phyloP scores from a whole-genome alignment of 495 filamentous ascomycete species.

The Penicillium longicatenatum region DNA sequence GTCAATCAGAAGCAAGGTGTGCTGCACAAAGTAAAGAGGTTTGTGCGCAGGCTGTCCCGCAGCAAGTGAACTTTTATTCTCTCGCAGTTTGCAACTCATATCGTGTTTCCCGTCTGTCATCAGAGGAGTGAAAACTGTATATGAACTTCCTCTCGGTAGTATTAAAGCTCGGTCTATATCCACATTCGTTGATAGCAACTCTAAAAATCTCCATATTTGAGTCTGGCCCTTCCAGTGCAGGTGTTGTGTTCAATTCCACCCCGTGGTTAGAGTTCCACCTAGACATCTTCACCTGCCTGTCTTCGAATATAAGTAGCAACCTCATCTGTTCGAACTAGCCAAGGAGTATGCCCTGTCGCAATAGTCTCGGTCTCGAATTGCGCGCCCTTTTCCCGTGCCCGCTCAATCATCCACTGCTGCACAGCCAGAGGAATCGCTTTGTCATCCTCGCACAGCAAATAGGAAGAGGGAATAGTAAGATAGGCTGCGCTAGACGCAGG shows the following conservation, averaged over 20 bases:
- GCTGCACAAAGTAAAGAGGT: constrained; percentile 14
- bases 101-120: background rate
- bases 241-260: background rate
- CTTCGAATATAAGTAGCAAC: background rate
- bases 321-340: constrained; percentile 24
- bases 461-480: constrained; percentile 31
- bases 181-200: background rate
- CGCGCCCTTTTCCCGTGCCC: constrained; percentile 29
- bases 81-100: background rate
- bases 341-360: constrained; percentile 34
- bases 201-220: too few species aligned
- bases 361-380: constrained; percentile 34
- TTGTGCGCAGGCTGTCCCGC: constrained; percentile 15
- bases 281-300: background rate
- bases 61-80: background rate
- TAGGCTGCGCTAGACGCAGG: constrained; percentile 37
- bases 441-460: constrained; percentile 41
- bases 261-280: background rate
- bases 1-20: constrained; percentile 9
- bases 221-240: too few species aligned
- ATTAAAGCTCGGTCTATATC: background rate
- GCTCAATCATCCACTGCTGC: constrained; percentile 43
- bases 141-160: background rate
- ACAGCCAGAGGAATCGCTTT: constrained; percentile 36
- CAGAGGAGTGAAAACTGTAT: background rate